Evolutionary conservation across 2,329 filamentous ascomycete species (phyloP), one percentile per base, ranked within the genome.

Genomic region (Penicillium sp.): DNA sequence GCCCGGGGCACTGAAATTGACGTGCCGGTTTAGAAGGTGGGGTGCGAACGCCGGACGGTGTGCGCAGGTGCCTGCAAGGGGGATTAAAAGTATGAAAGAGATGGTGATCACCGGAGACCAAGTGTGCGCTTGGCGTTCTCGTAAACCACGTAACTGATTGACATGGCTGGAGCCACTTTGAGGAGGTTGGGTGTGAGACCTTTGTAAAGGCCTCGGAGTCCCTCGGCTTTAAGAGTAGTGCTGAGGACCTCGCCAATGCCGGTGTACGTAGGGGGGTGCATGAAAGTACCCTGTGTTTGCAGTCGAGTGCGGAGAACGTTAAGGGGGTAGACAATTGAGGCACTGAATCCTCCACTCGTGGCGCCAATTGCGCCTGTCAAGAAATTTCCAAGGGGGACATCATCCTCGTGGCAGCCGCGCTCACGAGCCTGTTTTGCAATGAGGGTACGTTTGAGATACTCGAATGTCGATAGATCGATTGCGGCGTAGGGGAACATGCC

Each of bases 401-500:
- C 91, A 61, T 96, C 91, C 71, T 96, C 90, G 66, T 91, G 87
- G 61, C 90, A 86, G 42, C 87, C 85, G 9, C 84, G 75, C 32
- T 81, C 76, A 54, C 84, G 86, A 11, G 91, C 89, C 67, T 91
- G 89, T 60, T 87, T 87, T 4, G 77, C 77, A 32, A 88, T 83
- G 60, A 95, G 86, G 7, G 81, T 81, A 45, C 84, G 85, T 76
- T 99, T 99, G 58, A 97, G 83, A 56, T 94, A 86, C 75, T 99
- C 94, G 68, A 97, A 99, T 0, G 91, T 96, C 61, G 91, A 91
- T 67, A 99, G 88, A 70, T 99, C 94, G 69, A 99, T 95, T 47
- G 94, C 94, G 40, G 92, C 93, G 73, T 97, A 99, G 0, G 94
- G 94, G 67, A 99, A 99, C 86, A 97, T 97, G 71, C 94, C 94